These are phyloP conservation scores for Kurtzmaniella quercitrusa DNA, from an alignment of 1,139 yeast species.

Conservation along the genomic window DNA sequence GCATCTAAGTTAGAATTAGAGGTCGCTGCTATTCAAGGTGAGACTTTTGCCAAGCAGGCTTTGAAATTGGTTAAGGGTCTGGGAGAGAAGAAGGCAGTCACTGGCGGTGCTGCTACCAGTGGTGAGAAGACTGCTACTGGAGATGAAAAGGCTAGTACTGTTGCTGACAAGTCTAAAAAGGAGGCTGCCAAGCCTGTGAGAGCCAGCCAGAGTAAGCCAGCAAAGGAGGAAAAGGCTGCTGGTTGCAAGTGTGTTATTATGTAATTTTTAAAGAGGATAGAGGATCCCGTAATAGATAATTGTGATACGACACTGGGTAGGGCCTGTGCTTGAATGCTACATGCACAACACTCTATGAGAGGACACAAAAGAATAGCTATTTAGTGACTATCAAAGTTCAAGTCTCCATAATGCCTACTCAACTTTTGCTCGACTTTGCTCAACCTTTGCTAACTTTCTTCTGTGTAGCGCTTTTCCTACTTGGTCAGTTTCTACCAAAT, in stretches of 20 bases:
- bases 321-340: too few relatives aligned
- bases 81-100: conserved; percentile 3
- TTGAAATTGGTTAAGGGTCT: conserved; percentile 16
- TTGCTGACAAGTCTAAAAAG: conserved; percentile 5
- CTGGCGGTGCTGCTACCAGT: conserved; percentile 8
- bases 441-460: too few relatives aligned
- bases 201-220: conserved; percentile 9
- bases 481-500: too few relatives aligned
- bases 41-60: conserved; percentile 34
- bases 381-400: too few relatives aligned
- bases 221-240: conserved; percentile 16
- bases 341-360: too few relatives aligned
- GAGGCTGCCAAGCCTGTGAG: conserved; percentile 4
- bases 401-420: too few relatives aligned
- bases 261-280: conserved; percentile 11
- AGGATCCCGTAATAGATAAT: neutral
- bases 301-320: neutral
- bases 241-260: conserved; percentile 26
- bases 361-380: too few relatives aligned
- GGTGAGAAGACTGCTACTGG: conserved; percentile 10
- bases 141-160: conserved; percentile 9
- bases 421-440: too few relatives aligned
- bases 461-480: too few relatives aligned
- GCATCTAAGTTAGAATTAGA: conserved; percentile 37
- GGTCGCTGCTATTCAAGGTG: conserved; percentile 41